Evolutionary conservation across 306 rosid genomes (phyloP), one percentile per base, ranked within the genome.

Genomic region (Notholithocarpus densiflorus): DNA sequence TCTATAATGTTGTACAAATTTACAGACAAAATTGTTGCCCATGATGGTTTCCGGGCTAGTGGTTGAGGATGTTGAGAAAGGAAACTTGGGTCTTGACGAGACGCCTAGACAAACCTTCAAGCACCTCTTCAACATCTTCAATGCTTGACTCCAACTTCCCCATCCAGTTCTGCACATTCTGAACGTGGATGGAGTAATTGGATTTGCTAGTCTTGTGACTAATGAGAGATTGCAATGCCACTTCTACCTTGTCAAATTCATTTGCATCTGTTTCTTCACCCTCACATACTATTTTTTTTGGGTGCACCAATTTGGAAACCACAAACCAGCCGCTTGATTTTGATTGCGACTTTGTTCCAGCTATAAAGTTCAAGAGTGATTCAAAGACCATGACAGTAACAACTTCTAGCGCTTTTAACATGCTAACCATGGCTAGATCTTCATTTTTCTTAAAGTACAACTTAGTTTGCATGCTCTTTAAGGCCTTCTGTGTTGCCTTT

Each of bases 401-500:
- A 34, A 4, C 21, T 71, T 83, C 87, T 26, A 76, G 76, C 72
- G 83, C 78, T 24, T 68, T 81, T 19, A 83, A 40, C 31, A 23
- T 75, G 18, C 62, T 72, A 74, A 78, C 61, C 24, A 81, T 66
- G 27, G 82, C 69, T 9, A 64, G 5, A 5, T 78, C 64, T 13
- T 77, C 79, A 52, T 21, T 9, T 3, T 37, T 68, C 40, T 48
- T 74, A 60, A 72, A 57, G 29, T 51, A 75, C 65, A 53, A 60
- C 27, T 59, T 29, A 40, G 69, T 79, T 62, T 80, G 68, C 37
- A 77, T 48, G 52, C 37, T 56, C 71, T 76, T 71, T 2, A 73
- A 70, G 77, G 78, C 62, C 78, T 79, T 82, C 57, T 72, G 77
- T 23, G 53, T 68, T 68, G 79, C 75, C 82, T 83, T 86, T 76